A percentile compares a stretch with the other conserved stretches of the same genome.
Conservation (phyloP, 768 basidiomycete genomes). For the Lactifluus hygrophoroides region DNA sequence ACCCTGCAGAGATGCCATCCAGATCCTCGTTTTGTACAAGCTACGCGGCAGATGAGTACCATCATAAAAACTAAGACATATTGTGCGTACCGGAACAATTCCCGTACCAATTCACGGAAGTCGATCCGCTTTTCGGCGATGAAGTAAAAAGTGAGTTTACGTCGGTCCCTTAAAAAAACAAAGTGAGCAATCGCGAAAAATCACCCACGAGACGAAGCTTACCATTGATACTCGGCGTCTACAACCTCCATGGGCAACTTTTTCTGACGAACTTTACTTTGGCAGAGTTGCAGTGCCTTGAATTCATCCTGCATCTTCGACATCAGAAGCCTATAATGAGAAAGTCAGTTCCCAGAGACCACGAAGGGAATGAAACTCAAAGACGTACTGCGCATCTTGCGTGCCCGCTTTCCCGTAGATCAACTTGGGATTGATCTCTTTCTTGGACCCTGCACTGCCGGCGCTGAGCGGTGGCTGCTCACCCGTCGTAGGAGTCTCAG, state of each 20-base stretch:
- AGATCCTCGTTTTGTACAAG: slow-evolving; percentile 89
- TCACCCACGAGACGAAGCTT: slow-evolving; percentile 23
- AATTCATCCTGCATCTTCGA: slow-evolving; percentile 85
- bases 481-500: slow-evolving; percentile 39
- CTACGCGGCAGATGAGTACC: slow-evolving; percentile 29
- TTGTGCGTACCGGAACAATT: slow-evolving; percentile 70
- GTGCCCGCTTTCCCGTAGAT: slow-evolving; percentile 83
- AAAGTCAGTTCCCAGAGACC: slow-evolving; percentile 4
- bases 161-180: slow-evolving; percentile 68
- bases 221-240: slow-evolving; percentile 99
- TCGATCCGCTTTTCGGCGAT: slow-evolving; percentile 92
- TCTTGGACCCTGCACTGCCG: slow-evolving; percentile 43
- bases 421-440: slow-evolving; percentile 95
- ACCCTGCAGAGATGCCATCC: slow-evolving; percentile 83
- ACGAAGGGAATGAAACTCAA: neutral
- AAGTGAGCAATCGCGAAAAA: neutral
- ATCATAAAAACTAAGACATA: neutral
- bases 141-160: slow-evolving; percentile 98
- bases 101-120: slow-evolving; percentile 92
- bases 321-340: slow-evolving; percentile 48
- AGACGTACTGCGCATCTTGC: slow-evolving; percentile 71
- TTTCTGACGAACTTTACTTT: slow-evolving; percentile 87
- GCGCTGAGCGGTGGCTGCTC: slow-evolving; percentile 22
- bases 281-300: slow-evolving; percentile 85
- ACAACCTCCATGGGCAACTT: slow-evolving; percentile 98